A percentile compares a stretch with the other conserved stretches of the same genome.
Evolutionary conservation across 371 early-diverging fungal species (phyloP).

Genomic region (Lichtheimia corymbifera): DNA sequence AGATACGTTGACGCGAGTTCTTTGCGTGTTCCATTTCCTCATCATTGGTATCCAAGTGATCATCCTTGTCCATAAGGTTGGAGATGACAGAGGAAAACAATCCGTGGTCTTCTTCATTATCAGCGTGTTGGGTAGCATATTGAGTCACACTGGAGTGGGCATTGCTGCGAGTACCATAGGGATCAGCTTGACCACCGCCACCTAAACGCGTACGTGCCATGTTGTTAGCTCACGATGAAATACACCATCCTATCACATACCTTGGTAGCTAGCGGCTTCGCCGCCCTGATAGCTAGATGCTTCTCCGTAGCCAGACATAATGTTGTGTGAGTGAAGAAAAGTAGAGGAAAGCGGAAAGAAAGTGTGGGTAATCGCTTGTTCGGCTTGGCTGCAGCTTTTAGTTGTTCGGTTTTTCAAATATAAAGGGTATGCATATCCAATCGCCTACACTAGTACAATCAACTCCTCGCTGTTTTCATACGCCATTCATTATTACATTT

Average conservation of each 20-base stretch:
- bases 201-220: conserved; percentile 3
- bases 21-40: conserved; percentile 34
- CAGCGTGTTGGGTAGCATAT: conserved; percentile 17
- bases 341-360: neutral
- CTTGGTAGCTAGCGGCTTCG: conserved; percentile 35
- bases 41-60: conserved; percentile 19
- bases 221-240: neutral
- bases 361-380: neutral
- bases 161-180: conserved; percentile 3
- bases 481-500: too few species aligned
- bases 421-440: too few species aligned
- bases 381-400: too few species aligned
- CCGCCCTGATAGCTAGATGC: conserved; percentile 23
- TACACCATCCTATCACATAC: conserved; percentile 1
- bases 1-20: conserved; percentile 28
- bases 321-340: neutral
- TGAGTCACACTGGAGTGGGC: conserved; percentile 7
- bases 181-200: neutral
- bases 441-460: too few species aligned
- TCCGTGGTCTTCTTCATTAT: conserved; percentile 20
- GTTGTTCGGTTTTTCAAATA: too few species aligned
- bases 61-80: conserved; percentile 23
- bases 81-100: conserved; percentile 24
- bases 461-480: too few species aligned
- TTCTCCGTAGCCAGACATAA: conserved; percentile 13